These are phyloP conservation scores for Rhododendron kiyosumense DNA, from an alignment of 148 eudicot genomes.

Conservation along the genomic window DNA sequence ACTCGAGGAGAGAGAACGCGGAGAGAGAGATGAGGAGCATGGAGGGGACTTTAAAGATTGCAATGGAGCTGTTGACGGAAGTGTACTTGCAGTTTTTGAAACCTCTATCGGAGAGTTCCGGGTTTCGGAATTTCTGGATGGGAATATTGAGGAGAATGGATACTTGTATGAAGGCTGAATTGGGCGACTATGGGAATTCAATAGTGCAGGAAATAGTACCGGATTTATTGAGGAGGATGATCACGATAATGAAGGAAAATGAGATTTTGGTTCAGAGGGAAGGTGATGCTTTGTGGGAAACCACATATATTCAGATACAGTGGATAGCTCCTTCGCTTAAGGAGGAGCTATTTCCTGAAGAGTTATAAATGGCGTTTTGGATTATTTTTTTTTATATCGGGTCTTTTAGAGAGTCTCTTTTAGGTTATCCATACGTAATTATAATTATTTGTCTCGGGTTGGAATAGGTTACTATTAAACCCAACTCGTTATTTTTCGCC, in stretches of 20 bases:
- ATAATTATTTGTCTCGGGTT: not conserved
- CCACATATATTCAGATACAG: slow-evolving; percentile 80
- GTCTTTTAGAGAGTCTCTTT: not conserved
- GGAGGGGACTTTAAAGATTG: slow-evolving; percentile 74
- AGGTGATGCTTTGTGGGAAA: slow-evolving; percentile 89
- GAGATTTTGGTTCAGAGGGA: slow-evolving; percentile 51
- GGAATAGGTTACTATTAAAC: not conserved
- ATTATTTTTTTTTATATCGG: not conserved
- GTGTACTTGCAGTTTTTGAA: slow-evolving; percentile 61
- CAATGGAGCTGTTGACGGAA: slow-evolving; percentile 76
- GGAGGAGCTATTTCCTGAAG: slow-evolving; percentile 69
- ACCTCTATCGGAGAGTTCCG: slow-evolving; percentile 40
- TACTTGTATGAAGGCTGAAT: slow-evolving; percentile 84
- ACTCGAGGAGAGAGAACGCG: slow-evolving; percentile 74
- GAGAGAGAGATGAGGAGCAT: slow-evolving; percentile 87
- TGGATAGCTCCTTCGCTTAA: slow-evolving; percentile 94
- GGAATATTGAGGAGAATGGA: slow-evolving; percentile 88
- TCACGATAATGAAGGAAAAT: slow-evolving; percentile 57
- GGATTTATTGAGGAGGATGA: slow-evolving; percentile 53
- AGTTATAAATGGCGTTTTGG: not conserved
- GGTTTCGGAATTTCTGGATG: slow-evolving; percentile 73
- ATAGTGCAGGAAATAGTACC: slow-evolving; percentile 67
- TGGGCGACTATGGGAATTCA: slow-evolving; percentile 63
- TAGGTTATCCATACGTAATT: not conserved
- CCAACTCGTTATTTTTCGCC: not conserved